These are phyloP conservation scores for Sporothrix sp. DNA, from an alignment of 2,329 filamentous ascomycete genomes.

Conservation along the genomic window DNA sequence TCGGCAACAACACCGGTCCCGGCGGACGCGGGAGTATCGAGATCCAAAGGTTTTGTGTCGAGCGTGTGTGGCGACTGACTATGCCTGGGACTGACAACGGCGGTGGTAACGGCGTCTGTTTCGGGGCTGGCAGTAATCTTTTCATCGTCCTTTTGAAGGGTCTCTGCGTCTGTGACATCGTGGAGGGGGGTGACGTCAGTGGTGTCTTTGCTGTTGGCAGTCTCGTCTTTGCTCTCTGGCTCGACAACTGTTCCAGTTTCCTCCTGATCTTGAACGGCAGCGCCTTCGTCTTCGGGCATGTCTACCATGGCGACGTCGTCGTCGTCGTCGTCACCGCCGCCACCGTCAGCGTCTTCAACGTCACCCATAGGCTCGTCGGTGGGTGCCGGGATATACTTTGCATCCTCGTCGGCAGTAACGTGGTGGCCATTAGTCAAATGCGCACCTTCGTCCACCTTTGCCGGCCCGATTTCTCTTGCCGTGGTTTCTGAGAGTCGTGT, in stretches of 20 bases:
- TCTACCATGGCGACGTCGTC: constrained; percentile 22
- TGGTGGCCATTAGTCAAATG: not conserved
- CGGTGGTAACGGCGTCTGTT: constrained; percentile 34
- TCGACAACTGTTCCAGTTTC: not conserved
- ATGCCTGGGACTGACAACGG: constrained; percentile 32
- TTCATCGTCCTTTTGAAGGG: constrained; percentile 22
- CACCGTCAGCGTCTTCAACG: not conserved
- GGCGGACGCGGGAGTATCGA: constrained; percentile 27
- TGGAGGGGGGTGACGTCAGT: too few relatives aligned
- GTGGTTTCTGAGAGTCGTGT: constrained; percentile 21
- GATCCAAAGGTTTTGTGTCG: constrained; percentile 42
- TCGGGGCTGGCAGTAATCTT: constrained; percentile 28
- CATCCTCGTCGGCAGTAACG: not conserved
- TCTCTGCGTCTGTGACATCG: too few relatives aligned
- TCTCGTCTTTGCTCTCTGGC: not conserved
- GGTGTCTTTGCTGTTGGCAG: too few relatives aligned
- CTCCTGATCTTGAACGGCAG: not conserved
- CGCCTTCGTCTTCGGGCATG: constrained; percentile 8
- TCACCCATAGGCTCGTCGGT: too few relatives aligned
- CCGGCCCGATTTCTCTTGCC: constrained; percentile 27
- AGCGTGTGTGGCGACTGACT: constrained; percentile 40
- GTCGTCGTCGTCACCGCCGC: constrained; percentile 22
- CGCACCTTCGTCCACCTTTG: constrained; percentile 26
- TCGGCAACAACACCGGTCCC: not conserved
- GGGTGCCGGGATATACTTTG: too few relatives aligned